Percentiles rank a stretch among this genome's conserved stretches.
phyloP scores from a whole-genome alignment of 2,329 filamentous ascomycete genomes.

The Xenosphaeropsis pyriputrescens region DNA sequence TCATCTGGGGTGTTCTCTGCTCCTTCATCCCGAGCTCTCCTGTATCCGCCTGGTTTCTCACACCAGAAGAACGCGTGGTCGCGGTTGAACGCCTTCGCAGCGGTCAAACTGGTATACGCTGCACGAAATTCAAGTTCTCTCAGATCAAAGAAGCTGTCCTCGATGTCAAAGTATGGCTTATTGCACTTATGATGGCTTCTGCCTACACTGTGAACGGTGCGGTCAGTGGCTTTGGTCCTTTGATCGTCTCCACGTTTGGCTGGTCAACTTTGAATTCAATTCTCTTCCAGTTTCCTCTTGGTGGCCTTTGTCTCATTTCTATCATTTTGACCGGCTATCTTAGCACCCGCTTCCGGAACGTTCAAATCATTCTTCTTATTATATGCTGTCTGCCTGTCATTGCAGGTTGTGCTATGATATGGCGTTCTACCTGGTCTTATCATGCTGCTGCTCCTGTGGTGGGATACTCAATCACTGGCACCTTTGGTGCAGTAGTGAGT shows the following conservation, averaged over 20 bases:
- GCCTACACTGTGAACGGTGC: constrained; percentile 61
- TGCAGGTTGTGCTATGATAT: constrained; percentile 60
- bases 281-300: constrained; percentile 61
- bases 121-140: constrained; percentile 39
- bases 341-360: constrained; percentile 42
- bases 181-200: constrained; percentile 53
- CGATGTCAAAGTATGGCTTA: constrained; percentile 48
- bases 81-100: constrained; percentile 47
- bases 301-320: constrained; percentile 48
- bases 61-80: constrained; percentile 42
- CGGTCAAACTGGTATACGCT: constrained; percentile 49
- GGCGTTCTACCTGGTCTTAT: constrained; percentile 50
- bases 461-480: constrained; percentile 59
- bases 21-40: constrained; percentile 53
- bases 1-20: constrained; percentile 49
- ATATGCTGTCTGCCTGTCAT: constrained; percentile 59
- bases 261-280: constrained; percentile 50
- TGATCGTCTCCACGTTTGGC: constrained; percentile 60
- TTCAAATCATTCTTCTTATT: constrained; percentile 49
- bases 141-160: constrained; percentile 43
- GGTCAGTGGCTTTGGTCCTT: constrained; percentile 53
- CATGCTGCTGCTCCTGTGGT: constrained; percentile 51
- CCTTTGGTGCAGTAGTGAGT: constrained; percentile 57
- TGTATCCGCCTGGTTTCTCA: constrained; percentile 54
- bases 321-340: constrained; percentile 55